Conservation (phyloP, 805 yeast genomes). For the Kazachstania taianensis region DNA sequence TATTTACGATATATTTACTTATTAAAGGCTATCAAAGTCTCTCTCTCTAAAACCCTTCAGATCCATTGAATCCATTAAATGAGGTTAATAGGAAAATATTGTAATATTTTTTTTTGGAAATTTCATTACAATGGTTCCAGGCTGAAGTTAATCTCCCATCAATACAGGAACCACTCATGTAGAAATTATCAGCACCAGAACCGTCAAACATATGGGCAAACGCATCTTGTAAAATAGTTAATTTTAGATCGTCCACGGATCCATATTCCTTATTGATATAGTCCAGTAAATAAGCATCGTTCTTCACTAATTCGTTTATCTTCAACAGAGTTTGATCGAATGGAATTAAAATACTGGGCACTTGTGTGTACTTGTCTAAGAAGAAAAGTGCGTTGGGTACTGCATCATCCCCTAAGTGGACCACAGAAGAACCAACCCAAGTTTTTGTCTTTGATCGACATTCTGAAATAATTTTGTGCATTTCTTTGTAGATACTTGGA, state of each 20-base stretch:
- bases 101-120: constrained; percentile 56
- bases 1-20: too few species aligned
- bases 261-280: constrained; percentile 55
- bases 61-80: constrained; percentile 66
- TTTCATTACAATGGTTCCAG: constrained; percentile 73
- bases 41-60: constrained; percentile 42
- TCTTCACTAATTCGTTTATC: constrained; percentile 41
- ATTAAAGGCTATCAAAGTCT: too few species aligned
- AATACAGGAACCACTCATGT: constrained; percentile 76
- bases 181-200: constrained; percentile 75
- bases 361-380: constrained; percentile 70
- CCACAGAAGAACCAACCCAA: constrained; percentile 77
- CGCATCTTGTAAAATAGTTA: constrained; percentile 33
- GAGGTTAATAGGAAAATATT: constrained; percentile 55
- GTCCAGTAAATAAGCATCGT: constrained; percentile 37
- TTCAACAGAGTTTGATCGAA: constrained; percentile 48
- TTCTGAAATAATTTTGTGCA: constrained; percentile 58
- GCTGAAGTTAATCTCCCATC: constrained; percentile 76
- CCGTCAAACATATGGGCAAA: constrained; percentile 53
- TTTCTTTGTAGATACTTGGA: constrained; percentile 56
- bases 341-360: constrained; percentile 68
- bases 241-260: constrained; percentile 42
- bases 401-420: constrained; percentile 73
- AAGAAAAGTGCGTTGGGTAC: constrained; percentile 77
- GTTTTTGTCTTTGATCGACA: constrained; percentile 52